Evolutionary conservation across 805 yeast genomes (phyloP), one percentile per base, ranked within the genome.

Genomic region (Teunomyces aglyptinius): DNA sequence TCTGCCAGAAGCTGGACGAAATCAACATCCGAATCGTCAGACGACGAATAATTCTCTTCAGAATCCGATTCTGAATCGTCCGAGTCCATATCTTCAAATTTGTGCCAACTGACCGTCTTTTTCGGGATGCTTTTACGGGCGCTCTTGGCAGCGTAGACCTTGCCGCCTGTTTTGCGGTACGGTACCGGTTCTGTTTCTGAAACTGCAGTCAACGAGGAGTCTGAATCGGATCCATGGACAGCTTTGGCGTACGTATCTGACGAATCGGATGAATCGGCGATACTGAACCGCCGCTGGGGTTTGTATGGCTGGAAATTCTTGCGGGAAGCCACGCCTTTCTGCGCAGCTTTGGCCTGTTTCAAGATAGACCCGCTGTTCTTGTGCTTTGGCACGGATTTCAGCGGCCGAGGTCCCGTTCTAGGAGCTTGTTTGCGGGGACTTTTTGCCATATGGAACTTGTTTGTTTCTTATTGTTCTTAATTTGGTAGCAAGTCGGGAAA

Each of bases 1-100:
- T 84, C 85, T 7, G 85, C 86, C 29, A 87, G 86, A 49, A 86
- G 65, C 60, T 78, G 80, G 12, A 86, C 87, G 60, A 83, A 85
- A 64, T 86, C 92, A 2, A 85, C 81, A 53, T 81, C 82, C 31
- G 82, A 82, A 8, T 24, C 26, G 26, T 24, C 26, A 8, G 26
- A 24, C 26, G 26, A 24, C 26, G 26, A 24, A 24, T 24, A 24
- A 11, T 24, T 24, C 26, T 24, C 26, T 24, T 24, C 26, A 7
- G 26, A 24, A 7, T 24, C 26, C 2, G 26, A 56, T 24, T 49
- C 57, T 4, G 44, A 54, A 22, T 56, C 61, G 18, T 50, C 58
- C n/a, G 42, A 49, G 26, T 49, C 56, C 18, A 47, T 52, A 8
- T 50, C 57, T 4, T 43, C 55, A 27, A 12, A 49, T 55, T 19